Conservation (phyloP, 208 protist genomes). For the Trypanosoma platydactyli region DNA sequence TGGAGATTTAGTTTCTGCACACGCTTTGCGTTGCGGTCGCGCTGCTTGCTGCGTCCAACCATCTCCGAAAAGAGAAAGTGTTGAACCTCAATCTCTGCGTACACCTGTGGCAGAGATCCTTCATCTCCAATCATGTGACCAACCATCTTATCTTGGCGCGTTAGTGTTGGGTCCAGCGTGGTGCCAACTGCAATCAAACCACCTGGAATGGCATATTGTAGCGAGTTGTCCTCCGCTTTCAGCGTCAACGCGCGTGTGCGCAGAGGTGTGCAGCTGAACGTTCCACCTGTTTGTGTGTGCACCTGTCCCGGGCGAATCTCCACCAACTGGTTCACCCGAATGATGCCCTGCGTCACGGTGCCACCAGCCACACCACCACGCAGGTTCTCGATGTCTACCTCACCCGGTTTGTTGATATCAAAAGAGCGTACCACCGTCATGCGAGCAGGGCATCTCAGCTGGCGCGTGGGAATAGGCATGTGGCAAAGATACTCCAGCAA, state of each 20-base stretch:
- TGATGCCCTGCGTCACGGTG: constrained; percentile 97
- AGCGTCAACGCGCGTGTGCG: constrained; percentile 93
- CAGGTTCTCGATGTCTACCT: constrained; percentile 98
- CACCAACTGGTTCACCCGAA: constrained; percentile 97
- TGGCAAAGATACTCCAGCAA: constrained; percentile 98
- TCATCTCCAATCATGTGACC: constrained; percentile 93
- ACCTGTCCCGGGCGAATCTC: constrained; percentile 99
- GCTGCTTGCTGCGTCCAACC: constrained; percentile 90
- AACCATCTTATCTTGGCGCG: constrained; percentile 97
- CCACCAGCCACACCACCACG: constrained; percentile 98
- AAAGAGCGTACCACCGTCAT: constrained; percentile 99
- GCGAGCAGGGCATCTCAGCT: constrained; percentile 92
- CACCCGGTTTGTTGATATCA: too few species aligned
- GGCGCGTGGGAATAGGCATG: constrained; percentile 96
- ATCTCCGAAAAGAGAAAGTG: constrained; percentile 98
- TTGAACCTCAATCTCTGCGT: constrained; percentile 96
- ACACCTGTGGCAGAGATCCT: constrained; percentile 96
- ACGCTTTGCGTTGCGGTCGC: constrained; percentile 71
- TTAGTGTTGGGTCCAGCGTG: constrained; percentile 99
- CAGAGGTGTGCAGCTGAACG: constrained; percentile 97
- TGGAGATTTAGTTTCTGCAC: constrained; percentile 95
- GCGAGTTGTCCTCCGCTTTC: constrained; percentile 97
- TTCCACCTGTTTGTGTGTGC: too few species aligned
- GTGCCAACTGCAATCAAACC: constrained; percentile 99
- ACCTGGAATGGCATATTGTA: constrained; percentile 99